Conservation (phyloP, 2,329 filamentous ascomycete species). For the Emergomyces africanus region DNA sequence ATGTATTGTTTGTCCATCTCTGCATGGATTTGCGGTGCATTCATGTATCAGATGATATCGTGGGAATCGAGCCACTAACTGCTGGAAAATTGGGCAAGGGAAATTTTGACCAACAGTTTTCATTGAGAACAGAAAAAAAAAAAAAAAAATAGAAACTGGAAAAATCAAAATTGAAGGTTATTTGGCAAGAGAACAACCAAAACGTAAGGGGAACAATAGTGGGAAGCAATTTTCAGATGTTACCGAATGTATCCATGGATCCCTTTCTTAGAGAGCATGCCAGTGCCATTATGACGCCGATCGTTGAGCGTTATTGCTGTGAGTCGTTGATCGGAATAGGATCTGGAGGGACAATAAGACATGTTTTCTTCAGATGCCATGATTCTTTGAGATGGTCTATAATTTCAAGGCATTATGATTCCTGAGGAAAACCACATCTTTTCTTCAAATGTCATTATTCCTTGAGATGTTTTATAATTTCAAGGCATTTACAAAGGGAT, state of each 20-base stretch:
- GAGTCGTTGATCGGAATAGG: neutral
- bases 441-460: too few species aligned
- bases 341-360: neutral
- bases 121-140: too few species aligned
- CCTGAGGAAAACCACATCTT: too few species aligned
- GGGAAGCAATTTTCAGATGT: neutral
- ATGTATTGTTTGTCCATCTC: neutral
- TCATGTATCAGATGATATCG: neutral
- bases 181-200: neutral
- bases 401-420: too few species aligned
- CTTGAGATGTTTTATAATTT: too few species aligned
- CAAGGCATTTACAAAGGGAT: too few species aligned
- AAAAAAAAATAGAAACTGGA: neutral
- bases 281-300: neutral
- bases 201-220: neutral
- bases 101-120: neutral
- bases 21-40: slow-evolving; percentile 2
- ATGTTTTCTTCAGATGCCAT: too few species aligned
- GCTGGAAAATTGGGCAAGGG: neutral
- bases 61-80: neutral
- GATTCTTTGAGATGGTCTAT: too few species aligned
- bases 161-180: neutral
- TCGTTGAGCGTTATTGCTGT: neutral
- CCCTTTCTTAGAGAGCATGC: neutral
- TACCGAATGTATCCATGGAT: neutral